Conservation (phyloP, 139 green algal genomes). For the Diplosphaera chodatii region DNA sequence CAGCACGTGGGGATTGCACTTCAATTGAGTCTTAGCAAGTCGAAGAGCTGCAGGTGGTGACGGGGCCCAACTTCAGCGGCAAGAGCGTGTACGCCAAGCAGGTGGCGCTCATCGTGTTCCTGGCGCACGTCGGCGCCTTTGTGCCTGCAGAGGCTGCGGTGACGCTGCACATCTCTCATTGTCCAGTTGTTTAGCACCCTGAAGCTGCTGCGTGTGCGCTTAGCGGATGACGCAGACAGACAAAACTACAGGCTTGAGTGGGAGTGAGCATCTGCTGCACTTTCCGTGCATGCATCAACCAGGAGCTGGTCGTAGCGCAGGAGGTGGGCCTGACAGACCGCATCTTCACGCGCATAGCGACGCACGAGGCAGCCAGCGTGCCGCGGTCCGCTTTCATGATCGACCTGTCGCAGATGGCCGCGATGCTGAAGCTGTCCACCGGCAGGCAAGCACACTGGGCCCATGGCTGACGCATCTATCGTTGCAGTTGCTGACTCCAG, state of each 20-base stretch:
- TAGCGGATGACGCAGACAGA: too few relatives aligned
- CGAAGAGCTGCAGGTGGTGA: conserved; percentile 22
- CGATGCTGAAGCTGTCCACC: conserved; percentile 59
- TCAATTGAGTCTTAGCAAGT: too few relatives aligned
- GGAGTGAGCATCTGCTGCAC: too few relatives aligned
- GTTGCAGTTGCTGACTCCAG: not conserved
- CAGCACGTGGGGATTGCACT: too few relatives aligned
- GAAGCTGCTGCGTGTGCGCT: too few relatives aligned
- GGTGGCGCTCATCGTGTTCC: conserved; percentile 85
- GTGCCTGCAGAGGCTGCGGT: conserved; percentile 27
- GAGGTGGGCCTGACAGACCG: conserved; percentile 75
- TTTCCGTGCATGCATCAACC: too few relatives aligned
- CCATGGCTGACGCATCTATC: too few relatives aligned
- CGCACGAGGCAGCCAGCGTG: conserved; percentile 29
- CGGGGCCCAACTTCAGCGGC: conserved; percentile 69
- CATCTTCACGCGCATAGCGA: conserved; percentile 63
- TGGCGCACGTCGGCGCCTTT: conserved; percentile 59
- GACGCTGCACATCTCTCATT: too few relatives aligned
- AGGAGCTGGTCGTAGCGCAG: not conserved
- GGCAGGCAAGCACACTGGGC: too few relatives aligned
- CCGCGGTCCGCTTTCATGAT: conserved; percentile 68
- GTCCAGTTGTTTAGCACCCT: too few relatives aligned
- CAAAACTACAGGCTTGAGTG: too few relatives aligned
- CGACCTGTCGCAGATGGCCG: conserved; percentile 69
- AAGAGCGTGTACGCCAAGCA: conserved; percentile 84